Evolutionary conservation across 2,329 filamentous ascomycete species (phyloP).

Genomic region (Magnaporthiopsis rhizophila): DNA sequence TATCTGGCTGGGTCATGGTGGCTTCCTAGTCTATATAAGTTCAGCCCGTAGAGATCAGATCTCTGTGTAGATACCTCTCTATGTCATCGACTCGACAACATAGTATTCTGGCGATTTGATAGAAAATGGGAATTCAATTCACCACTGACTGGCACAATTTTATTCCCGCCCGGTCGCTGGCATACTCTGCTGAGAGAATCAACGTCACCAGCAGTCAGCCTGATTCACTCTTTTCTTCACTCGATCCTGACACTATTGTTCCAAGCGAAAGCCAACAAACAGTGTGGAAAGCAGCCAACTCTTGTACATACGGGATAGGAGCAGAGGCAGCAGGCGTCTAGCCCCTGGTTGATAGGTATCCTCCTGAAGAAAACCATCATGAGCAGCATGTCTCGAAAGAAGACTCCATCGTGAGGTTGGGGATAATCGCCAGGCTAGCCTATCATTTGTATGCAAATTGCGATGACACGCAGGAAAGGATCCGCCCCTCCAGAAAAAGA

Average conservation of each 20-base stretch:
- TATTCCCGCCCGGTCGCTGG: no score
- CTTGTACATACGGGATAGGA: no score
- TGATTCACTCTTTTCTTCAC: background rate
- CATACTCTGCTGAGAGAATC: background rate
- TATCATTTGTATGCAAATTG: slow-evolving; percentile 15
- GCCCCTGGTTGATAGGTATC: background rate
- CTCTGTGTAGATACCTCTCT: no score
- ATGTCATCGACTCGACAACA: no score
- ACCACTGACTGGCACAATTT: no score
- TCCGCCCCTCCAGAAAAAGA: slow-evolving; percentile 2
- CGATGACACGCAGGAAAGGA: slow-evolving; percentile 12
- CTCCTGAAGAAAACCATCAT: background rate
- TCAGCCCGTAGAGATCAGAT: no score
- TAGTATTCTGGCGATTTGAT: no score
- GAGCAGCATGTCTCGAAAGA: background rate
- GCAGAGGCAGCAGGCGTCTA: no score
- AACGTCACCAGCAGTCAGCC: background rate
- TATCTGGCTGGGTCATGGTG: no score
- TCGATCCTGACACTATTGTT: background rate
- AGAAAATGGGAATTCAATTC: no score
- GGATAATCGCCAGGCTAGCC: slow-evolving; percentile 7
- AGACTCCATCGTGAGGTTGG: background rate
- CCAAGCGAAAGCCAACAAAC: background rate
- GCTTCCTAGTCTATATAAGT: no score
- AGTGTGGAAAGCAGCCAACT: no score